These are phyloP conservation scores for Microsporum canis DNA, from an alignment of 2,329 filamentous ascomycete species.

Conservation along the genomic window DNA sequence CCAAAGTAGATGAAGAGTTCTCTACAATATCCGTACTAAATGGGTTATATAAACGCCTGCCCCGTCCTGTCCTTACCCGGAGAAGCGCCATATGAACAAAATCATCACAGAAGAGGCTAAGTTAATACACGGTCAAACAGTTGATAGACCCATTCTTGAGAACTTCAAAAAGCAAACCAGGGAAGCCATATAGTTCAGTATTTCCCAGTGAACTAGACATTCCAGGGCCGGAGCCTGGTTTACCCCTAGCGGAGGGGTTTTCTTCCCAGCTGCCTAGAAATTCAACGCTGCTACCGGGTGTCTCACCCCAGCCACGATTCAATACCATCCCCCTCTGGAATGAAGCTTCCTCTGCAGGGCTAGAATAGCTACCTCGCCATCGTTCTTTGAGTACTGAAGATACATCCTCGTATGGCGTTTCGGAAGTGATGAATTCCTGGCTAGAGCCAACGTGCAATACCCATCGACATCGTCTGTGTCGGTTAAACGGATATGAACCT, in stretches of 20 bases:
- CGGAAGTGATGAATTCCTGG: slow-evolving; percentile 51
- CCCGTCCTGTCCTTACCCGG: not conserved
- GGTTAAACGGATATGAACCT: slow-evolving; percentile 92
- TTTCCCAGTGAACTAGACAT: slow-evolving; percentile 48
- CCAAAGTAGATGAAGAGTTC: too few relatives aligned
- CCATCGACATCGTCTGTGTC: slow-evolving; percentile 84
- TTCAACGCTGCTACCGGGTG: slow-evolving; percentile 79
- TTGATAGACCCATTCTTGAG: slow-evolving; percentile 85
- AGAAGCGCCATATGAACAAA: not conserved
- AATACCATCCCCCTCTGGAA: slow-evolving; percentile 62
- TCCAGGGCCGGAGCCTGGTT: slow-evolving; percentile 34
- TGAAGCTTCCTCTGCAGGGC: slow-evolving; percentile 41
- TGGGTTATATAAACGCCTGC: not conserved
- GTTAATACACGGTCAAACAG: slow-evolving; percentile 77
- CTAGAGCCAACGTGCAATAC: slow-evolving; percentile 46
- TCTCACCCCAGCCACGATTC: slow-evolving; percentile 84
- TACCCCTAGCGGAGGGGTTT: slow-evolving; percentile 39
- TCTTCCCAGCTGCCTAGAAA: slow-evolving; percentile 80
- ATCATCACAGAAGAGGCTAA: not conserved
- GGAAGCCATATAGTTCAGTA: slow-evolving; percentile 86
- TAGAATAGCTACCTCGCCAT: slow-evolving; percentile 58
- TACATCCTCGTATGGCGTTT: slow-evolving; percentile 64
- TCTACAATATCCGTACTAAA: not conserved
- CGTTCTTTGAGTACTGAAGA: slow-evolving; percentile 55
- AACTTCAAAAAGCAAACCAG: slow-evolving; percentile 89